These are phyloP conservation scores for Jacaranda mimosifolia DNA, from an alignment of 257 asterid species.

Conservation along the genomic window DNA sequence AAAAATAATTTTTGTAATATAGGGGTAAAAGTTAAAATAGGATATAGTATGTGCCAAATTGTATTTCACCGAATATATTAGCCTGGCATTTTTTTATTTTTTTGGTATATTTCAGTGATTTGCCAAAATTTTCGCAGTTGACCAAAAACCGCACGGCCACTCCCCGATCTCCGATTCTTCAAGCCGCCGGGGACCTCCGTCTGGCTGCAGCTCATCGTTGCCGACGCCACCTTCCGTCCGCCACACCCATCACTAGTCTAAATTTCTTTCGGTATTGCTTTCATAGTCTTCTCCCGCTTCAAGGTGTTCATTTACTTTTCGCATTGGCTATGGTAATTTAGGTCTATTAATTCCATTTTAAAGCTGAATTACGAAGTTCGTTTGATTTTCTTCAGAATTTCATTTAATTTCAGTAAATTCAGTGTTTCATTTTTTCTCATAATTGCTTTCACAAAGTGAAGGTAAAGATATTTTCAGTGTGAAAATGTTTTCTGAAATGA, in stretches of 20 bases:
- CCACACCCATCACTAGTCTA: neutral
- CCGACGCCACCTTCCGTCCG: conserved; percentile 22
- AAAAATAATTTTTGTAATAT: no score
- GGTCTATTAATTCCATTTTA: neutral
- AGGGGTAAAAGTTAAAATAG: no score
- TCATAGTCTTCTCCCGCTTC: neutral
- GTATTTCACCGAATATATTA: no score
- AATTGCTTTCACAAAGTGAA: neutral
- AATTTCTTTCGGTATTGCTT: neutral
- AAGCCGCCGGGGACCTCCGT: neutral
- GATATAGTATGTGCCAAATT: no score
- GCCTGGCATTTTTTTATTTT: no score
- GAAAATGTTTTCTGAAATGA: neutral
- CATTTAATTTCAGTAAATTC: neutral
- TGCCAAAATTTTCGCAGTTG: neutral
- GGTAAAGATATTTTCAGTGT: neutral
- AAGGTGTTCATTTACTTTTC: conserved; percentile 18
- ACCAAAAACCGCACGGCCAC: neutral
- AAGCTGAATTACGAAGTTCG: conserved; percentile 7
- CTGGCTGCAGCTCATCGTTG: conserved; percentile 22
- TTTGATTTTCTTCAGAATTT: conserved; percentile 12
- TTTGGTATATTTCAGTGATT: no score
- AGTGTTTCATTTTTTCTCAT: neutral
- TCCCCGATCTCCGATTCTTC: conserved; percentile 18
- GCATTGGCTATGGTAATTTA: neutral